Conservation (phyloP, 768 basidiomycete genomes). For the Ramaria rubella region DNA sequence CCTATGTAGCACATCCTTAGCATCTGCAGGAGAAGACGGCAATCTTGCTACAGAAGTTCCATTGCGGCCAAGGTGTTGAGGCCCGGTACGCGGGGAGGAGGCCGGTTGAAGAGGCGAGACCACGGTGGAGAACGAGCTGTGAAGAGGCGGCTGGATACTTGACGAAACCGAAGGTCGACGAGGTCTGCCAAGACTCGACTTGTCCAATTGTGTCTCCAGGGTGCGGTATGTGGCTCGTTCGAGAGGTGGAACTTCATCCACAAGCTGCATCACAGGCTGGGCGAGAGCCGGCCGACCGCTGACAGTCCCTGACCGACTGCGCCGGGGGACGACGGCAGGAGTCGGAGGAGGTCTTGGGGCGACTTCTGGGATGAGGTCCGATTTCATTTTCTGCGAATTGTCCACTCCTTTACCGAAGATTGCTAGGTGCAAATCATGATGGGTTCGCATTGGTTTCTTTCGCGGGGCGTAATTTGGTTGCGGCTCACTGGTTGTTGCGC, state of each 20-base stretch:
- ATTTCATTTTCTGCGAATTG: not conserved
- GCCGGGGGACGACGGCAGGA: not conserved
- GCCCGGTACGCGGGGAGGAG: not conserved
- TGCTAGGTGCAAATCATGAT: conserved; percentile 28
- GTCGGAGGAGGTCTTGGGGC: not conserved
- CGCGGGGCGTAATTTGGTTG: not conserved
- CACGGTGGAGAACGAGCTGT: not conserved
- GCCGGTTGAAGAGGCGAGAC: not conserved
- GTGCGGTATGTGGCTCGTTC: not conserved
- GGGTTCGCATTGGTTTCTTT: conserved; percentile 27
- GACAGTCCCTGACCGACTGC: conserved; percentile 3
- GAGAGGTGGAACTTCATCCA: not conserved
- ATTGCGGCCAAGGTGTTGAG: not conserved
- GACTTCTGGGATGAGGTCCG: not conserved
- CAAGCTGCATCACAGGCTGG: not conserved
- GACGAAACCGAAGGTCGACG: not conserved
- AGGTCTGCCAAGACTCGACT: not conserved
- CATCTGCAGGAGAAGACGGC: not conserved
- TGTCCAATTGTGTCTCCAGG: not conserved
- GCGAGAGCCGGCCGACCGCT: not conserved
- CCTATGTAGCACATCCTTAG: not conserved
- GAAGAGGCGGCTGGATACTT: not conserved
- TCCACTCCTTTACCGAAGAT: conserved; percentile 21
- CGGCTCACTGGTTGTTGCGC: not conserved
- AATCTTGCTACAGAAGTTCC: not conserved